Percentiles rank a stretch among this genome's conserved stretches.
Conservation (phyloP, 805 yeast genomes). For the Lipomyces yamanashiensis region DNA sequence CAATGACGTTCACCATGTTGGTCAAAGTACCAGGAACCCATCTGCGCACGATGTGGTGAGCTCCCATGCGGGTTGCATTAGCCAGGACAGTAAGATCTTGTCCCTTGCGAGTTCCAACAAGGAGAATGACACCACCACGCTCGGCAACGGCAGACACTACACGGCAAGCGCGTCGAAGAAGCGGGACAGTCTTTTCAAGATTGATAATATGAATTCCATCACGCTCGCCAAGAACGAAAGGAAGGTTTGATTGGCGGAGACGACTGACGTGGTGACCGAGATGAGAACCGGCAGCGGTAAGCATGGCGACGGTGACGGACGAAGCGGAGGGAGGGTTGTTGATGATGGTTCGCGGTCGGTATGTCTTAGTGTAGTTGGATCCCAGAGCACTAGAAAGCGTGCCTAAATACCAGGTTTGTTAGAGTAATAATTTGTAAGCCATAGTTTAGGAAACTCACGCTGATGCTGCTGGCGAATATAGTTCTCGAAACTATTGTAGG, state of each 20-base stretch:
- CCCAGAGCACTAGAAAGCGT: constrained; percentile 20
- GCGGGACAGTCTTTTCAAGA: constrained; percentile 76
- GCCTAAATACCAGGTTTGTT: not conserved
- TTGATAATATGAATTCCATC: constrained; percentile 92
- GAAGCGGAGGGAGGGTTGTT: constrained; percentile 12
- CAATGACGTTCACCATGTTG: constrained; percentile 70
- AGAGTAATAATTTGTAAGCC: not conserved
- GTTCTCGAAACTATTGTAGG: constrained; percentile 24
- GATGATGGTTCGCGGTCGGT: constrained; percentile 19
- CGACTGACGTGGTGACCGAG: constrained; percentile 73
- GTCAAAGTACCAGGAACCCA: constrained; percentile 97
- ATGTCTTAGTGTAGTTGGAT: constrained; percentile 9
- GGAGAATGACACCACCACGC: constrained; percentile 83
- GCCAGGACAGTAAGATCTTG: constrained; percentile 73
- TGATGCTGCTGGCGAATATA: constrained; percentile 33
- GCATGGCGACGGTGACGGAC: constrained; percentile 66
- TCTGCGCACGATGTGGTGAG: constrained; percentile 78
- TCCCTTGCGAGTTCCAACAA: constrained; percentile 82
- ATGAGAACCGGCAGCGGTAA: constrained; percentile 92
- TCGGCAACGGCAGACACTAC: constrained; percentile 83
- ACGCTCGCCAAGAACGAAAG: constrained; percentile 84
- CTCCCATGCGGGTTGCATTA: constrained; percentile 78
- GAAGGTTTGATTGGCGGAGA: constrained; percentile 77
- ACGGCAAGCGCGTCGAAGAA: constrained; percentile 78
- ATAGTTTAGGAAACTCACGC: constrained; percentile 21